phyloP scores from a whole-genome alignment of 345 rosid genomes.

The Sonneratia caseolaris region DNA sequence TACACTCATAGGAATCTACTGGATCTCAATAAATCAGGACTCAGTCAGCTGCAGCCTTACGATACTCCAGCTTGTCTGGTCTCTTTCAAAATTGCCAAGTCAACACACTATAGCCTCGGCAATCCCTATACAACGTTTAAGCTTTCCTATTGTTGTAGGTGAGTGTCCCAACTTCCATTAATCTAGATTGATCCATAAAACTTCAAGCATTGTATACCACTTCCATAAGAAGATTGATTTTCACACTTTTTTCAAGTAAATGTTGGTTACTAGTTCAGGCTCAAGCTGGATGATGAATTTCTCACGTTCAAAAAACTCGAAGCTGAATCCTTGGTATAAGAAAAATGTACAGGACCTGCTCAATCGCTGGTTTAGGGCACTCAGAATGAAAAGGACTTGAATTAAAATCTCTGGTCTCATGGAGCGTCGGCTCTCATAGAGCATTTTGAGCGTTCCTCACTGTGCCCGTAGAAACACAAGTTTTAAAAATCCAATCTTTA shows the following conservation, averaged over 20 bases:
- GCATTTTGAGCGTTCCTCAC: constrained; percentile 14
- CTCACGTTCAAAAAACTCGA: too few relatives aligned
- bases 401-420: constrained; percentile 9
- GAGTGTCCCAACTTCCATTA: not conserved
- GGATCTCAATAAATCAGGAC: too few relatives aligned
- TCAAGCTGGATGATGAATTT: too few relatives aligned
- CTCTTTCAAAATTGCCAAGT: not conserved
- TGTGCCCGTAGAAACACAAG: constrained; percentile 12
- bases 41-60: too few relatives aligned
- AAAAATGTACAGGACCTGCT: too few relatives aligned
- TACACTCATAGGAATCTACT: too few relatives aligned
- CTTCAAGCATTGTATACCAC: not conserved
- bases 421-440: constrained; percentile 17
- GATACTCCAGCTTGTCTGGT: too few relatives aligned
- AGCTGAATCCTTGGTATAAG: too few relatives aligned
- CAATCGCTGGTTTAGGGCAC: constrained; percentile 11
- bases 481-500: not conserved
- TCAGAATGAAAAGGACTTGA: constrained; percentile 41
- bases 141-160: not conserved
- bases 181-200: not conserved
- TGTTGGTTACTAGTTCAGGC: too few relatives aligned
- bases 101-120: not conserved
- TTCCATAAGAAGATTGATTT: too few relatives aligned
- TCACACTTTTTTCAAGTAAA: too few relatives aligned
- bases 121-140: not conserved